phyloP scores from a whole-genome alignment of 371 early-diverging fungal genomes.

The Saksenaea oblongispora region DNA sequence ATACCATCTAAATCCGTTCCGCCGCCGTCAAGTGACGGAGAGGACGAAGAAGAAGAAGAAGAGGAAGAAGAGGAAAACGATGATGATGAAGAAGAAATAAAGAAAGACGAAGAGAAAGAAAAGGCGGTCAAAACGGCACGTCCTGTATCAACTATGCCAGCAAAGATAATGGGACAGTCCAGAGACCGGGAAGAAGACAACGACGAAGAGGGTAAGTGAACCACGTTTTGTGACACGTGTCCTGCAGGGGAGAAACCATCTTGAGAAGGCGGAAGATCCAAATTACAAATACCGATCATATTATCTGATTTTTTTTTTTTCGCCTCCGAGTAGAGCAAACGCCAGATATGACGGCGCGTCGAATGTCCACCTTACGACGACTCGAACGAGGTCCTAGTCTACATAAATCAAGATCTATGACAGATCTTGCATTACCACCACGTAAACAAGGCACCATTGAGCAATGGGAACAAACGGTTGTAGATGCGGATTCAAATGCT shows the following conservation, averaged over 20 bases:
- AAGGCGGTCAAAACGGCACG: background rate
- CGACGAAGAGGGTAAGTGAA: constrained; percentile 3
- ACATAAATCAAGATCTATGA: constrained; percentile 27
- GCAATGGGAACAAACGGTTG: constrained; percentile 24
- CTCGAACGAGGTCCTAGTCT: constrained; percentile 31
- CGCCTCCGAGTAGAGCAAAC: background rate
- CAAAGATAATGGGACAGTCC: background rate
- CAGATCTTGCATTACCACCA: constrained; percentile 18
- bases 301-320: background rate
- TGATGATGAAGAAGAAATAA: constrained; percentile 3
- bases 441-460: constrained; percentile 19
- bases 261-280: background rate
- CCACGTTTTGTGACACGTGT: constrained; percentile 3
- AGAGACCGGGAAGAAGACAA: background rate
- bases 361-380: constrained; percentile 31
- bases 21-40: constrained; percentile 10
- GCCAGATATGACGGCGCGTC: constrained; percentile 14
- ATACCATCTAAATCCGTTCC: background rate
- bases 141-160: background rate
- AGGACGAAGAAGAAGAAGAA: constrained; percentile 12
- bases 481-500: constrained; percentile 19
- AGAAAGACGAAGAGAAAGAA: constrained; percentile 1
- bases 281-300: constrained; percentile 1
- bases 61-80: constrained; percentile 15
- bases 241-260: background rate